phyloP scores from a whole-genome alignment of 331 rosid genomes.

The Acacia pycnantha region DNA sequence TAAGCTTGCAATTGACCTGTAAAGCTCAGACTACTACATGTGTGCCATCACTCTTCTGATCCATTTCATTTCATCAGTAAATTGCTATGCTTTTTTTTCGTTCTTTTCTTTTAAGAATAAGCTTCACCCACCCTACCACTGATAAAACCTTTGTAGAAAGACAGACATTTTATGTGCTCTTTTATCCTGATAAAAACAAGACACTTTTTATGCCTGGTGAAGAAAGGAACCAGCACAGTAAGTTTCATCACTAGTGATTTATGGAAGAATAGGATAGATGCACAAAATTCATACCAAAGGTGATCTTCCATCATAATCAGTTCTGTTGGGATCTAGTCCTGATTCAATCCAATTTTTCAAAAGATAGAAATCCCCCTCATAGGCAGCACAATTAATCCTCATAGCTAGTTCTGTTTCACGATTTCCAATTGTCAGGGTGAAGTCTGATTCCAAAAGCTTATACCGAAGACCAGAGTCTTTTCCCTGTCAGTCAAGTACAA shows the following conservation, averaged over 20 bases:
- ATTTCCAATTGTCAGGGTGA: slow-evolving; percentile 43
- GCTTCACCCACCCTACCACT: neutral
- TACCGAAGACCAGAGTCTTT: slow-evolving; percentile 37
- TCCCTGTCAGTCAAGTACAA: slow-evolving; percentile 41
- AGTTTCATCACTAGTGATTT: neutral
- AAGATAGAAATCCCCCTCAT: slow-evolving; percentile 50
- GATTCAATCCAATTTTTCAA: slow-evolving; percentile 53
- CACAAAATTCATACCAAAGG: slow-evolving; percentile 54
- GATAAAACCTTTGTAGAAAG: neutral
- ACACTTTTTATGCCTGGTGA: neutral
- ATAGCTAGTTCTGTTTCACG: slow-evolving; percentile 55
- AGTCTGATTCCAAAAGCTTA: slow-evolving; percentile 62
- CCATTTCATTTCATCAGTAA: neutral
- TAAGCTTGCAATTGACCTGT: slow-evolving; percentile 1
- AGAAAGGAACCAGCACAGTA: neutral
- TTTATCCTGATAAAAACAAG: neutral
- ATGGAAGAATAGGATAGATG: neutral
- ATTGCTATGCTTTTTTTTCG: neutral
- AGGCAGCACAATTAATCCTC: slow-evolving; percentile 55
- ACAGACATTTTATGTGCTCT: neutral
- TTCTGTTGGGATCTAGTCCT: slow-evolving; percentile 60
- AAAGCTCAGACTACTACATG: neutral
- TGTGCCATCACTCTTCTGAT: neutral
- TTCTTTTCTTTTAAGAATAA: neutral
- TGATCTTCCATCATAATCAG: slow-evolving; percentile 69